phyloP scores from a whole-genome alignment of 345 rosid genomes.

The Isatis tinctoria region DNA sequence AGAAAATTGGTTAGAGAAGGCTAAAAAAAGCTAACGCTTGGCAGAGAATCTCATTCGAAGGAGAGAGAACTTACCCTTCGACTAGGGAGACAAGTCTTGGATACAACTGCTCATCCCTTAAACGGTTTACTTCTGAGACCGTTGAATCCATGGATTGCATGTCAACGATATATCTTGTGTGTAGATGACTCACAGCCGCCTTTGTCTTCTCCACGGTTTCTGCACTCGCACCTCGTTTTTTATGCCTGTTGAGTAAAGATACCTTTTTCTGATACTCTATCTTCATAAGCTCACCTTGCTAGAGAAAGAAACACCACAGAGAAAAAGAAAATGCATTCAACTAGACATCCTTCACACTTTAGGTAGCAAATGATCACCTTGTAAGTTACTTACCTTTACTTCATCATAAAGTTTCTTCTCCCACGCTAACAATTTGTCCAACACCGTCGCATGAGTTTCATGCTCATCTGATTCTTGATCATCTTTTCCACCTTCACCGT shows the following conservation, averaged over 20 bases:
- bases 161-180: conserved; percentile 89
- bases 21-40: background rate
- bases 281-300: conserved; percentile 98
- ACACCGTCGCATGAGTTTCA: conserved; percentile 87
- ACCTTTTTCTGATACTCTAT: conserved; percentile 88
- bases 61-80: conserved; percentile 55
- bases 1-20: background rate
- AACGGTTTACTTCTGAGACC: conserved; percentile 76
- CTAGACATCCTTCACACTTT: background rate
- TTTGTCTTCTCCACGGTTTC: conserved; percentile 92
- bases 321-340: background rate
- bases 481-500: conserved; percentile 62
- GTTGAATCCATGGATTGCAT: conserved; percentile 99
- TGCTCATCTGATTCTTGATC: conserved; percentile 66
- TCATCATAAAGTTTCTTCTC: conserved; percentile 96
- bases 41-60: background rate
- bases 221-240: conserved; percentile 65
- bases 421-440: conserved; percentile 96
- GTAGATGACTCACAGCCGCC: conserved; percentile 89
- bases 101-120: conserved; percentile 84
- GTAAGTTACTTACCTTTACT: conserved; percentile 62
- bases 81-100: conserved; percentile 75
- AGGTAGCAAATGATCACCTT: background rate
- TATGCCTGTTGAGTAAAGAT: conserved; percentile 63
- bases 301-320: conserved; percentile 12